Evolutionary conservation across 805 yeast species (phyloP).

Genomic region (Crinitomyces ghanaensis): DNA sequence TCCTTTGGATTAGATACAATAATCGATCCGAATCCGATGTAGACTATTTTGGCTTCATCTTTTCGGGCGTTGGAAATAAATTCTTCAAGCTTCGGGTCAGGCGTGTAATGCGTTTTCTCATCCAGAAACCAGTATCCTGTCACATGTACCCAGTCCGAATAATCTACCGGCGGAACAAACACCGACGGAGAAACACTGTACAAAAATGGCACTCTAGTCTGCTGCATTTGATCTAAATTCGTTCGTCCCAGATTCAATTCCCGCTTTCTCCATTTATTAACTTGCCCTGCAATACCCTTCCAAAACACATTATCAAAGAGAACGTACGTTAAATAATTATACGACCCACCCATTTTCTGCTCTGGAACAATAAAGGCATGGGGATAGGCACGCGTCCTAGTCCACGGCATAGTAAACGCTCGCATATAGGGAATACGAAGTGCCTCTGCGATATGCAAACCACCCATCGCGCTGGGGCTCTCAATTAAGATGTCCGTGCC

Average conservation of each 20-base stretch:
- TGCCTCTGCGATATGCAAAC: constrained; percentile 91
- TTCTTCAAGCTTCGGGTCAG: constrained; percentile 44
- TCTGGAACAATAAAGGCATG: constrained; percentile 95
- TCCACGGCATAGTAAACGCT: constrained; percentile 99
- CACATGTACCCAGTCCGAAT: constrained; percentile 89
- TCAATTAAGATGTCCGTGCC: constrained; percentile 73
- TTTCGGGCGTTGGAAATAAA: constrained; percentile 54
- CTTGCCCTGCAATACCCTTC: constrained; percentile 82
- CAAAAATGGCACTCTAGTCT: constrained; percentile 71
- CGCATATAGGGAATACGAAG: constrained; percentile 80
- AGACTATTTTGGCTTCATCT: constrained; percentile 61
- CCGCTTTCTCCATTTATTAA: constrained; percentile 77
- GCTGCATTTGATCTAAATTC: constrained; percentile 57
- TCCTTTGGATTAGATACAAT: constrained; percentile 75
- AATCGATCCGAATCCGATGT: constrained; percentile 93
- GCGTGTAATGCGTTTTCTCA: constrained; percentile 46
- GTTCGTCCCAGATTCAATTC: constrained; percentile 57
- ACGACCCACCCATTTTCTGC: constrained; percentile 84
- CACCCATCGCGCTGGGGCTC: constrained; percentile 95
- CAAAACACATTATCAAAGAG: constrained; percentile 88
- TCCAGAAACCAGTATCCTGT: constrained; percentile 94
- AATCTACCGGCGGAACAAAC: constrained; percentile 87
- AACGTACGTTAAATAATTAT: constrained; percentile 85
- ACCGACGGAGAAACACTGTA: constrained; percentile 83
- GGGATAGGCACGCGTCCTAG: constrained; percentile 88